Evolutionary conservation across 257 asterid species (phyloP).

Genomic region (Dorcoceras hygrometricum): DNA sequence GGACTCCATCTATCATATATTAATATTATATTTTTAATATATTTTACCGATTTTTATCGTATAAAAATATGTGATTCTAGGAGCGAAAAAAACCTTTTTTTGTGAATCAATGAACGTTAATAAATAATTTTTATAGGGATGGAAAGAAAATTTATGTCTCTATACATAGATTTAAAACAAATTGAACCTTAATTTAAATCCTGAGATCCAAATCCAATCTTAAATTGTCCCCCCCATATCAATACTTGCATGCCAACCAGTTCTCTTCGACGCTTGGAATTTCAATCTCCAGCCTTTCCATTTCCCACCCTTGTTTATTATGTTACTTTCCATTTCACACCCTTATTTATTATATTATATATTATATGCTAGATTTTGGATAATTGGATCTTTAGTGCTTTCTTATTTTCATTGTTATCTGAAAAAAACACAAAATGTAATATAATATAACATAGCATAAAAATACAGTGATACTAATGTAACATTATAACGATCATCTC

Average conservation of each 20-base stretch:
- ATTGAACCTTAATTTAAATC: too few relatives aligned
- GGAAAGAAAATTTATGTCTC: too few relatives aligned
- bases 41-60: too few relatives aligned
- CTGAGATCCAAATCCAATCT: too few relatives aligned
- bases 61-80: too few relatives aligned
- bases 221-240: neutral
- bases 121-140: too few relatives aligned
- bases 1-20: too few relatives aligned
- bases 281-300: neutral
- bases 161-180: too few relatives aligned
- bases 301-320: neutral
- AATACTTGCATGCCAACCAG: constrained; percentile 30
- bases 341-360: neutral
- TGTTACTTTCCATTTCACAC: neutral
- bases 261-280: constrained; percentile 14
- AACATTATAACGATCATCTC: neutral
- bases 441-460: too few relatives aligned
- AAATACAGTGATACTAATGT: neutral
- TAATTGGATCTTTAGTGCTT: constrained; percentile 18
- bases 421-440: constrained; percentile 14
- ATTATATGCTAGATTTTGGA: constrained; percentile 10
- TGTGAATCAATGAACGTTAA: too few relatives aligned
- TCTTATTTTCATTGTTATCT: constrained; percentile 5
- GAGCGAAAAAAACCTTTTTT: too few relatives aligned
- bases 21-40: too few relatives aligned